phyloP scores from a whole-genome alignment of 2,329 filamentous ascomycete genomes.

The Colletotrichum godetiae region DNA sequence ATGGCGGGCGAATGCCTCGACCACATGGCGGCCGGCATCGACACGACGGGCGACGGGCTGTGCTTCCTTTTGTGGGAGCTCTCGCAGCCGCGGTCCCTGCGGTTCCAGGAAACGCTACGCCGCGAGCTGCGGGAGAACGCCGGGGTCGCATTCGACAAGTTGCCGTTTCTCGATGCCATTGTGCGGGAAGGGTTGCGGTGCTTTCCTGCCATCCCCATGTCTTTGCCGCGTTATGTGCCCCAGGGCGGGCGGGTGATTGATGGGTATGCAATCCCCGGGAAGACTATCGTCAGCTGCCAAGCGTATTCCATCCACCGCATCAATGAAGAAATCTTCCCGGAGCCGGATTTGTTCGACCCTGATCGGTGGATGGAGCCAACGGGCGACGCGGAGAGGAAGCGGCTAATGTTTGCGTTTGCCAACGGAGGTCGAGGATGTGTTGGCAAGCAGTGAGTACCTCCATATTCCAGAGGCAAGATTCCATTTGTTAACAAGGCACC shows the following conservation, averaged over 20 bases:
- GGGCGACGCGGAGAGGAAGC: slow-evolving; percentile 77
- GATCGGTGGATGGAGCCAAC: slow-evolving; percentile 83
- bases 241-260: slow-evolving; percentile 65
- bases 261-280: slow-evolving; percentile 62
- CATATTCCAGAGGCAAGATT: not conserved
- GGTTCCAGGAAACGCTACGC: slow-evolving; percentile 63
- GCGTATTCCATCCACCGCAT: slow-evolving; percentile 70
- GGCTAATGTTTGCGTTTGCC: slow-evolving; percentile 74
- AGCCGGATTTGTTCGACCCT: slow-evolving; percentile 82
- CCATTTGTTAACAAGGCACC: slow-evolving; percentile 42
- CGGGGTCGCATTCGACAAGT: slow-evolving; percentile 55
- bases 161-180: slow-evolving; percentile 72
- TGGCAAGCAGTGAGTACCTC: slow-evolving; percentile 70
- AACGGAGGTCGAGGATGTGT: slow-evolving; percentile 74
- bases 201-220: slow-evolving; percentile 75
- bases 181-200: slow-evolving; percentile 71
- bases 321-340: slow-evolving; percentile 76
- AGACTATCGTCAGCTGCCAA: slow-evolving; percentile 70
- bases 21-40: slow-evolving; percentile 78
- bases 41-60: slow-evolving; percentile 76
- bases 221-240: slow-evolving; percentile 70
- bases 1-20: slow-evolving; percentile 77
- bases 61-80: slow-evolving; percentile 80
- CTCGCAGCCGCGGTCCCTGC: slow-evolving; percentile 66
- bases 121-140: slow-evolving; percentile 61